Evolutionary conservation across 2,329 filamentous ascomycete species (phyloP).

Genomic region (Cordyceps cateniannulata): DNA sequence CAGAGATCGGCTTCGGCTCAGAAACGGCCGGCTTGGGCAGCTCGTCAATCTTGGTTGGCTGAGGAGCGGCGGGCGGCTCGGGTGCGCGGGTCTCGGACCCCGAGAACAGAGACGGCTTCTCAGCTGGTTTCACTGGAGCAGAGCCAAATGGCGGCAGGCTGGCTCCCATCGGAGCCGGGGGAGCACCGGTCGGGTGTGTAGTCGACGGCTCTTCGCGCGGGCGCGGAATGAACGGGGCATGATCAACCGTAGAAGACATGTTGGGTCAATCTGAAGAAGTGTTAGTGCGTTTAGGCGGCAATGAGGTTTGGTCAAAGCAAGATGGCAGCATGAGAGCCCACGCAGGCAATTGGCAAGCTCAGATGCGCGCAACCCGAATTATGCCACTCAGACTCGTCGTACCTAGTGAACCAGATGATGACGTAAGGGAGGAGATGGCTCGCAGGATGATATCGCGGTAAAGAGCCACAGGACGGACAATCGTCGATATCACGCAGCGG

Average conservation of each 20-base stretch:
- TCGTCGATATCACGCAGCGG: background rate
- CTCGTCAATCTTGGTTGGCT: background rate
- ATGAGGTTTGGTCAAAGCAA: background rate
- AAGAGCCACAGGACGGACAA: background rate
- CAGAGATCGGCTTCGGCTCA: too few species aligned
- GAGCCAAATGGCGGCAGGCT: background rate
- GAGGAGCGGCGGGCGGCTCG: background rate
- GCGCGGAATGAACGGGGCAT: background rate
- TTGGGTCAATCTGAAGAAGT: background rate
- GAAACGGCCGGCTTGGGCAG: background rate
- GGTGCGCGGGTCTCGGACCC: background rate
- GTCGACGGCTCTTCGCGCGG: background rate
- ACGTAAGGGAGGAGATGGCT: background rate
- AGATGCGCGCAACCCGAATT: background rate
- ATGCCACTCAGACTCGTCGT: background rate
- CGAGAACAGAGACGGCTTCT: background rate
- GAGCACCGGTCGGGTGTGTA: background rate
- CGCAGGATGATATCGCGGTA: background rate
- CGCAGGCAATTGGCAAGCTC: background rate
- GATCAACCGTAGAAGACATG: constrained; percentile 9
- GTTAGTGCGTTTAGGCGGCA: background rate
- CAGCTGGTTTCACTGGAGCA: background rate
- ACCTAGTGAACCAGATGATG: background rate
- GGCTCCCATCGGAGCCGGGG: background rate
- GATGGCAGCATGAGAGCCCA: background rate